These are phyloP conservation scores for Aspergillus sp. DNA, from an alignment of 2,329 filamentous ascomycete genomes.

Conservation along the genomic window DNA sequence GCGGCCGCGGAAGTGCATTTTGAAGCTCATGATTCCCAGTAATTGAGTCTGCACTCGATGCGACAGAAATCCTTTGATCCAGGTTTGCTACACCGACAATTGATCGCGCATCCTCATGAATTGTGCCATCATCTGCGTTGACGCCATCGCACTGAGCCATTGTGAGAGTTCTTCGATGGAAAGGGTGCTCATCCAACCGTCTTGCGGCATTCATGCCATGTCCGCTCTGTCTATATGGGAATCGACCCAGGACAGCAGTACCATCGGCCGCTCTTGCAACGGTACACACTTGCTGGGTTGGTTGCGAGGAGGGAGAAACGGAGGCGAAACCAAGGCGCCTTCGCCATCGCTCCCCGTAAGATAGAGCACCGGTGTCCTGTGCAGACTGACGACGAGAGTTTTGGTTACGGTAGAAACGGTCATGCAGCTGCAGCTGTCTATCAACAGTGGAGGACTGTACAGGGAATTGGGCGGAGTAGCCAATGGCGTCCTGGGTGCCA, in stretches of 20 bases:
- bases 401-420: background rate
- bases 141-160: slow-evolving; percentile 16
- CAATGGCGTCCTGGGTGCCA: slow-evolving; percentile 40
- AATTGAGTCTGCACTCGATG: background rate
- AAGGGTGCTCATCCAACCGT: slow-evolving; percentile 34
- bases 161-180: slow-evolving; percentile 31
- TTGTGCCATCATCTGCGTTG: background rate
- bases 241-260: slow-evolving; percentile 41
- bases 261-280: slow-evolving; percentile 42
- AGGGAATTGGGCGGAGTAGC: slow-evolving; percentile 28
- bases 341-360: slow-evolving; percentile 27
- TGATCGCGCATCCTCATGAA: background rate
- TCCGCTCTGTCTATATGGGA: slow-evolving; percentile 40
- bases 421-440: slow-evolving; percentile 11
- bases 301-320: slow-evolving; percentile 8
- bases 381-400: background rate
- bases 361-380: slow-evolving; percentile 9
- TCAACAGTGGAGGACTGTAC: slow-evolving; percentile 9
- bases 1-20: background rate
- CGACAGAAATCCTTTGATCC: background rate
- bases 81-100: background rate
- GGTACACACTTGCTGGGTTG: slow-evolving; percentile 19
- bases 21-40: background rate
- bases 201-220: slow-evolving; percentile 37
- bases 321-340: slow-evolving; percentile 32